Conservation (phyloP, 1,139 yeast genomes). For the Candida frijolesensis region DNA sequence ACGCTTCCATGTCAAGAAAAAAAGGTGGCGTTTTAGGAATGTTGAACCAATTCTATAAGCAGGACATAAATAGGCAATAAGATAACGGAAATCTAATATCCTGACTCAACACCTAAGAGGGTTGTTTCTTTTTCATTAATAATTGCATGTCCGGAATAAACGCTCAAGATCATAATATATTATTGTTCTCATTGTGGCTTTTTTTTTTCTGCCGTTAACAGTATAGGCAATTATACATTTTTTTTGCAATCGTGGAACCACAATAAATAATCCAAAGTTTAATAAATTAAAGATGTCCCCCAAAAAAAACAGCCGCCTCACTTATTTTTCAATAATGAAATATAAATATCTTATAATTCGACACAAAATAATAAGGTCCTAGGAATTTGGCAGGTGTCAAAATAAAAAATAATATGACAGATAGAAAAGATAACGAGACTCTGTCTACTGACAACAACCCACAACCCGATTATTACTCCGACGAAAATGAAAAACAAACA, state of each 20-base stretch:
- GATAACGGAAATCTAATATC: not conserved
- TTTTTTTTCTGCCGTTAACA: not conserved
- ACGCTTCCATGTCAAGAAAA: constrained; percentile 15
- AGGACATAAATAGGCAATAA: constrained; percentile 34
- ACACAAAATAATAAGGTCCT: not conserved
- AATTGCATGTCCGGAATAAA: not conserved
- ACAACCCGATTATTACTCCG: not conserved
- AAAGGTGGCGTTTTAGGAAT: constrained; percentile 74
- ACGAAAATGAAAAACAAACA: not conserved
- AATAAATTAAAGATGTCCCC: not conserved
- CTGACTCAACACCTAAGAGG: not conserved
- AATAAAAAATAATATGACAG: not conserved
- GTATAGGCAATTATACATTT: too few relatives aligned
- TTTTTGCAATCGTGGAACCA: not conserved
- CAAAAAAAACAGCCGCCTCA: not conserved
- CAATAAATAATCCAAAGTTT: not conserved
- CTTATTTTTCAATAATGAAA: not conserved
- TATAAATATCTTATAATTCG: too few relatives aligned
- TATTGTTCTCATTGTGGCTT: not conserved
- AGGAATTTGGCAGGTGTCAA: not conserved
- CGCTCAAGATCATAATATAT: not conserved
- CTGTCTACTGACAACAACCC: not conserved
- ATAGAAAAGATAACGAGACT: not conserved
- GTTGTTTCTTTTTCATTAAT: not conserved
- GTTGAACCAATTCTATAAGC: constrained; percentile 79